Evolutionary conservation across 345 rosid genomes (phyloP).

Genomic region (Reutealis trisperma): DNA sequence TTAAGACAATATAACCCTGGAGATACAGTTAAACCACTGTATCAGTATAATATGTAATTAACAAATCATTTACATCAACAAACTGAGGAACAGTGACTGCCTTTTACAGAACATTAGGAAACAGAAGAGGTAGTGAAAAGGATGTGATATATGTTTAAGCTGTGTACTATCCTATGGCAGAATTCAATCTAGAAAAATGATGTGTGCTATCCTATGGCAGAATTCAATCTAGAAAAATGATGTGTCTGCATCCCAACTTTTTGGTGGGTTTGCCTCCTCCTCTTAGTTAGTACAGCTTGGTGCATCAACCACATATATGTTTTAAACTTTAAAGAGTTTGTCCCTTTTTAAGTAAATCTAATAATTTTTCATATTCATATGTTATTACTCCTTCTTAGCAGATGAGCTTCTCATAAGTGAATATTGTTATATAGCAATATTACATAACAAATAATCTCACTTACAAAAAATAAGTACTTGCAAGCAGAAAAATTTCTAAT

Average conservation of each 20-base stretch:
- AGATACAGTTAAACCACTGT: constrained; percentile 12
- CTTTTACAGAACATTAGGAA: neutral
- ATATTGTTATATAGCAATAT: neutral
- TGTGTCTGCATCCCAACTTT: neutral
- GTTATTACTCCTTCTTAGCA: neutral
- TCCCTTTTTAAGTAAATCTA: too few relatives aligned
- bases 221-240: neutral
- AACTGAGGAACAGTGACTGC: neutral
- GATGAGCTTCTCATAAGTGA: neutral
- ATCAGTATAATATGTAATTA: neutral
- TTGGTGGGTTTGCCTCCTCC: neutral
- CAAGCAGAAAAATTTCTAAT: neutral
- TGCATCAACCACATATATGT: too few relatives aligned
- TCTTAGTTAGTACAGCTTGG: too few relatives aligned
- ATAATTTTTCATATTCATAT: neutral
- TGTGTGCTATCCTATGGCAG: neutral
- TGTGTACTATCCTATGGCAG: neutral
- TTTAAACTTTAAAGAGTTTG: too few relatives aligned
- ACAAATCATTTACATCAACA: constrained; percentile 1
- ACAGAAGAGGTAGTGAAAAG: neutral
- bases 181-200: neutral
- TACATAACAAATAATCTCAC: neutral
- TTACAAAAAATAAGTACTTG: neutral
- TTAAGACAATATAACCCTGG: constrained; percentile 96
- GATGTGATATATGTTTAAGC: neutral